These are phyloP conservation scores for Epicoccum nigrum DNA, from an alignment of 2,329 filamentous ascomycete genomes.

Conservation along the genomic window DNA sequence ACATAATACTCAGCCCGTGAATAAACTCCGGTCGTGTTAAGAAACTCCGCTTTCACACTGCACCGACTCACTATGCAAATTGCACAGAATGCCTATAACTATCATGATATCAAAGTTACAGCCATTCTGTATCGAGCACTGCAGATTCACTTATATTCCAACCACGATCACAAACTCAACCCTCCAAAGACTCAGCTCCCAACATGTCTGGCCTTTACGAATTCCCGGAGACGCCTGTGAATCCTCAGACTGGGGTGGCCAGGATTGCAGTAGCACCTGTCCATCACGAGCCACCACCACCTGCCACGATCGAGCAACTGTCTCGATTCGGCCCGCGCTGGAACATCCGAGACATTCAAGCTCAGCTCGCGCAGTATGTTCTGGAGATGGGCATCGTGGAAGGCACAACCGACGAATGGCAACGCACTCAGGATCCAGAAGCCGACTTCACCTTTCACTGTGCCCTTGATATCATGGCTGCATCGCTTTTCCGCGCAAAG, in stretches of 20 bases:
- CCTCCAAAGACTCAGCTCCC: neutral
- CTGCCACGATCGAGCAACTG: neutral
- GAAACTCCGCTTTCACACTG: neutral
- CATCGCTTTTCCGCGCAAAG: conserved; percentile 1
- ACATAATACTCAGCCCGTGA: neutral
- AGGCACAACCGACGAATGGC: conserved; percentile 13
- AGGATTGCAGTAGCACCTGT: conserved; percentile 7
- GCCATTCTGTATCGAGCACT: too few relatives aligned
- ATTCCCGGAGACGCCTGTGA: conserved; percentile 4
- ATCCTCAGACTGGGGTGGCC: neutral
- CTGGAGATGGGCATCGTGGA: conserved; percentile 14
- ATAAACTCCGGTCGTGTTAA: neutral
- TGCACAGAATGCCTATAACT: too few relatives aligned
- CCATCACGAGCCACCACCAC: conserved; percentile 7
- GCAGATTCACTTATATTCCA: too few relatives aligned
- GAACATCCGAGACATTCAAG: conserved; percentile 2
- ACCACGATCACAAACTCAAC: too few relatives aligned
- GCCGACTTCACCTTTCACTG: conserved; percentile 13
- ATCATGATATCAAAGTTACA: too few relatives aligned
- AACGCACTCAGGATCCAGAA: conserved; percentile 5
- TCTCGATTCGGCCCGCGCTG: conserved; percentile 9
- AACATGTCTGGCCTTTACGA: neutral
- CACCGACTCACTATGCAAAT: too few relatives aligned
- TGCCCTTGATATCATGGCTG: conserved; percentile 8
- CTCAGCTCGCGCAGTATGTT: conserved; percentile 8